Evolutionary conservation across 2,329 filamentous ascomycete species (phyloP), one percentile per base, ranked within the genome.

Genomic region (Colletotrichum lindemuthianum): DNA sequence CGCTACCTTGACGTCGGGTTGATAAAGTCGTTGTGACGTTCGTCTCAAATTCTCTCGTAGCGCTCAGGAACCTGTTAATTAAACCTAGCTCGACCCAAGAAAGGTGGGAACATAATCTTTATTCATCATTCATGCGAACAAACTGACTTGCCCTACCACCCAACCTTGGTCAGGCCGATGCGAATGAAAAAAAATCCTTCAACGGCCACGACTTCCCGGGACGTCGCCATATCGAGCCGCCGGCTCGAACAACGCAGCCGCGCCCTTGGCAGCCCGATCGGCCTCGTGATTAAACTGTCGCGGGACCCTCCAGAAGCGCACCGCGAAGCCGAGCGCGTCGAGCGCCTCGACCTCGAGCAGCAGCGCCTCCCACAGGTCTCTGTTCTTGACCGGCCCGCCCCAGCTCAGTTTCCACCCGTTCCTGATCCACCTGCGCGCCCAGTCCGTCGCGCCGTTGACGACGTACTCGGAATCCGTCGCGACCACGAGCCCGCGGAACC

Each of bases 401-500:
- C 8, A 43, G 1, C 56, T 65, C 8, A 73, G 82, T 63, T 41
- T 76, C 84, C 84, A 88, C 6, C 72, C 76, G 12, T 79, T 81
- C 6, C 55, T 56, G 6, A 79, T 52, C 85, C 85, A 87, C 0
- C 43, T 71, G 60, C 69, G 74, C 0, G 76, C 71, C 77, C 79
- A 83, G 11, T 71, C 59, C 1, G 82, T 85, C 8, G 79, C 71
- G 8, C 83, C 81, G 12, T 79, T 69, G 1, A 79, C 77, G 6
- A 84, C 80, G 68, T 86, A 86, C 34, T 78, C 76, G 0, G 83
- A 86, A 69, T 88, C 83, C 0, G 83, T 85, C 2, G 84, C 85
- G 61, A 88, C 78, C 41, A 86, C 80, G 2, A 87, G 6, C 2
- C 72, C 72, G 10, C 63, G 43, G 72, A 75, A 73, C 59, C 79